Percentiles rank a stretch among this genome's conserved stretches.
Evolutionary conservation across 768 basidiomycete species (phyloP).

Genomic region (Peribolospora kevripleyi): DNA sequence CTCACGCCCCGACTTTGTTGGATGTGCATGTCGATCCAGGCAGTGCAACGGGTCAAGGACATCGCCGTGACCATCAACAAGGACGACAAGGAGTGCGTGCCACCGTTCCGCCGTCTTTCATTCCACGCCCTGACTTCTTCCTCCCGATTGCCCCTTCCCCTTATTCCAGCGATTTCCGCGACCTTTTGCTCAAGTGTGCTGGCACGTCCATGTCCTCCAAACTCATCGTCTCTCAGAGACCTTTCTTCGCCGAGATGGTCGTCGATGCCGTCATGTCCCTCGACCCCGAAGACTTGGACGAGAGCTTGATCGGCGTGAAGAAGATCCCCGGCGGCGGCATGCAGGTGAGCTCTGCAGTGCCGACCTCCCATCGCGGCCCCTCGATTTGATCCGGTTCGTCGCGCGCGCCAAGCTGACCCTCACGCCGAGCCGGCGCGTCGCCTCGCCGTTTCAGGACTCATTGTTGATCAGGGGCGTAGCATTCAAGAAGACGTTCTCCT

Average conservation of each 20-base stretch:
- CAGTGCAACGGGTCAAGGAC: constrained; percentile 60
- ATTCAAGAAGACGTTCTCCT: constrained; percentile 99
- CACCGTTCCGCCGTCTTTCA: not conserved
- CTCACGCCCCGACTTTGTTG: not conserved
- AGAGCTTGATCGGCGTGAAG: constrained; percentile 87
- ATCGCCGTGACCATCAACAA: constrained; percentile 78
- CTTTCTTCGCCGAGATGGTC: constrained; percentile 97
- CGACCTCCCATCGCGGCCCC: too few relatives aligned
- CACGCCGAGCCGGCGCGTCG: not conserved
- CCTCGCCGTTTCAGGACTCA: constrained; percentile 33
- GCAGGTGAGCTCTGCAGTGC: constrained; percentile 26
- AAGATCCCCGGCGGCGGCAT: constrained; percentile 93
- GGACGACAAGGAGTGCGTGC: constrained; percentile 57
- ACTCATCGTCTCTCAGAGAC: constrained; percentile 93
- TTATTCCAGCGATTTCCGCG: constrained; percentile 52
- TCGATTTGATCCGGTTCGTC: too few relatives aligned
- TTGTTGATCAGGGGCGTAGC: constrained; percentile 70
- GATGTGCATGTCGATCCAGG: constrained; percentile 25
- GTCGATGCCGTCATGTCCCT: constrained; percentile 85
- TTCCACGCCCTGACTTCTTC: not conserved
- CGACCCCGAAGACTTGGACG: constrained; percentile 81
- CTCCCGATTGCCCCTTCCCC: not conserved
- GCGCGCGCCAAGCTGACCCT: not conserved
- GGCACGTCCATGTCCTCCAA: constrained; percentile 99
- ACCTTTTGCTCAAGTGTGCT: constrained; percentile 83